Percentiles rank a stretch among this genome's conserved stretches.
Conservation (phyloP, 768 basidiomycete genomes). For the Holtermanniella nyarrowii region DNA sequence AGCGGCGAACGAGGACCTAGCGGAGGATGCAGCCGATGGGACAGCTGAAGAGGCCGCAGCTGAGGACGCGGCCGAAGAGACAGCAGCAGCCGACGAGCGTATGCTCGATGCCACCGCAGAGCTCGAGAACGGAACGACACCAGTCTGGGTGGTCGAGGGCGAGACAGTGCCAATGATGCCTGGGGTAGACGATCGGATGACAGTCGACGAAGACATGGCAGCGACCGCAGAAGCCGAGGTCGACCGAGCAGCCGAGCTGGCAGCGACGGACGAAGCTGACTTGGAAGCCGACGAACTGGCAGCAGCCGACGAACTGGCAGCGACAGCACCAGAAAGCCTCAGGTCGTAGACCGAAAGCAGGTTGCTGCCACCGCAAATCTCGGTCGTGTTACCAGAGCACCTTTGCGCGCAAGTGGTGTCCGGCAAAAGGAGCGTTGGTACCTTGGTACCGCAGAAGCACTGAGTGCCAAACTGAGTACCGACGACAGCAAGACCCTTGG, state of each 20-base stretch:
- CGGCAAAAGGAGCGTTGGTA: conserved; percentile 8
- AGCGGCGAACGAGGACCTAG: neutral
- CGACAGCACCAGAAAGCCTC: conserved; percentile 1
- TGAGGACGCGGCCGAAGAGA: conserved; percentile 2
- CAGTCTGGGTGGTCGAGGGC: neutral
- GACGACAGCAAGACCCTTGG: conserved; percentile 13
- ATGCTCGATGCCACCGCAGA: neutral
- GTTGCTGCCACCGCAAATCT: conserved; percentile 17
- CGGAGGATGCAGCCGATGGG: neutral
- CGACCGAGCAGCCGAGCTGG: neutral
- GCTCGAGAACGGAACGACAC: neutral
- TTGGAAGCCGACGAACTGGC: neutral
- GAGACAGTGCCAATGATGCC: neutral
- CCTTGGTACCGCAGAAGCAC: conserved; percentile 22
- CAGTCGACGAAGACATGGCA: neutral
- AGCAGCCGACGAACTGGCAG: neutral
- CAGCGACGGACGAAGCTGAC: neutral
- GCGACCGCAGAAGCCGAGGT: neutral
- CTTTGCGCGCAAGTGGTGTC: conserved; percentile 17
- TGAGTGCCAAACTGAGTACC: conserved; percentile 15
- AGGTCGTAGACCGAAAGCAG: conserved; percentile 13
- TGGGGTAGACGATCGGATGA: neutral
- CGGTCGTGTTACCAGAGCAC: conserved; percentile 15
- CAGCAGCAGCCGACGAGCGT: neutral
- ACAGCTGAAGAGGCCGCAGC: neutral